These are phyloP conservation scores for Fusarium sp. DNA, from an alignment of 2,329 filamentous ascomycete genomes.

Conservation along the genomic window DNA sequence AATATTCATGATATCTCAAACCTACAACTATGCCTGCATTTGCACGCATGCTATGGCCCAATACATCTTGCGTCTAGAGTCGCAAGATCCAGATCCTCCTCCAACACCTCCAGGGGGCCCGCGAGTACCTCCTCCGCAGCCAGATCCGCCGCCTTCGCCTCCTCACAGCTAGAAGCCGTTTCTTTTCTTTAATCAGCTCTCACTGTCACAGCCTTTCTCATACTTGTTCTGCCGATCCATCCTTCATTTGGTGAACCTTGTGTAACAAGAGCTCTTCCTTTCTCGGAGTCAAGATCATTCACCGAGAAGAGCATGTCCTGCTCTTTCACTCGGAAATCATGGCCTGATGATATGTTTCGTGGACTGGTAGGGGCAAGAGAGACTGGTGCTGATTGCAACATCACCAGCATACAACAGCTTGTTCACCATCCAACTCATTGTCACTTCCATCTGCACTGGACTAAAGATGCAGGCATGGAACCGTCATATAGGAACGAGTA, in stretches of 20 bases:
- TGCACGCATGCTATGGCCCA: slow-evolving; percentile 7
- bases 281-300: slow-evolving; percentile 8
- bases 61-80: slow-evolving; percentile 5
- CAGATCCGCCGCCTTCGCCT: slow-evolving; percentile 46
- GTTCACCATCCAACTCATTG: slow-evolving; percentile 17
- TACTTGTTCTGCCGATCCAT: slow-evolving; percentile 8
- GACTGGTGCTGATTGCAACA: not conserved
- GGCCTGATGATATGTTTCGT: slow-evolving; percentile 8
- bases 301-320: slow-evolving; percentile 9
- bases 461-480: slow-evolving; percentile 3
- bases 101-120: slow-evolving; percentile 47
- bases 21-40: not conserved
- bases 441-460: slow-evolving; percentile 31
- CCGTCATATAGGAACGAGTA: not conserved
- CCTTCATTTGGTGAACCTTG: slow-evolving; percentile 16
- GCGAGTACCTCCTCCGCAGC: slow-evolving; percentile 45
- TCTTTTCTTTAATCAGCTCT: not conserved
- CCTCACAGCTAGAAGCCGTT: slow-evolving; percentile 34
- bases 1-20: slow-evolving; percentile 17
- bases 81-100: slow-evolving; percentile 43
- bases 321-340: slow-evolving; percentile 8
- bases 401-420: not conserved
- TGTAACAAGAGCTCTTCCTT: slow-evolving; percentile 10
- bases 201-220: not conserved
- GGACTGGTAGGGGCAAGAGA: not conserved